A percentile compares a stretch with the other conserved stretches of the same genome.
These are phyloP conservation scores for Claviceps maximensis DNA, from an alignment of 2,329 filamentous ascomycete genomes.

Conservation along the genomic window DNA sequence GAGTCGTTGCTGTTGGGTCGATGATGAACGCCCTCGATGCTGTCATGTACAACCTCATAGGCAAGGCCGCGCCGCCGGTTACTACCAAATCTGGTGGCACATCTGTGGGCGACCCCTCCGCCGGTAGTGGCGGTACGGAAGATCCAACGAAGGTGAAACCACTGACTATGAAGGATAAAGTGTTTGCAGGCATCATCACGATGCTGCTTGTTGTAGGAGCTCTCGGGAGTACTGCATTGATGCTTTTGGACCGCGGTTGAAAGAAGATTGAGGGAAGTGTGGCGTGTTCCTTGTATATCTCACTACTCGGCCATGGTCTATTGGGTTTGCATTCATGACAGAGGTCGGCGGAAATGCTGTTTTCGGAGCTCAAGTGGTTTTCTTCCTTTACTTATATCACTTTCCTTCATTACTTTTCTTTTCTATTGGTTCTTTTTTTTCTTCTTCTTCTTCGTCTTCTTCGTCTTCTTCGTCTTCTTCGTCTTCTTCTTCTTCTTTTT, in stretches of 20 bases:
- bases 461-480: neutral
- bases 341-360: neutral
- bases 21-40: conserved; percentile 56
- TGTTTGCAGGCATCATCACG: conserved; percentile 44
- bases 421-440: neutral
- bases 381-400: neutral
- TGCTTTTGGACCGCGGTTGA: conserved; percentile 23
- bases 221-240: conserved; percentile 35
- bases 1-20: conserved; percentile 48
- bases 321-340: neutral
- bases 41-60: conserved; percentile 46
- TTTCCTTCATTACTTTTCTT: neutral
- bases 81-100: conserved; percentile 47
- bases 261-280: neutral
- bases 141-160: conserved; percentile 14
- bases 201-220: conserved; percentile 34
- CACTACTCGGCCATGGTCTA: neutral
- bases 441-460: neutral
- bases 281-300: neutral
- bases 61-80: conserved; percentile 28
- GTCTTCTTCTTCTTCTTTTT: neutral
- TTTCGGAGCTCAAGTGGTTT: neutral
- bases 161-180: conserved; percentile 38
- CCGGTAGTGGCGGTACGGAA: conserved; percentile 14
- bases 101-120: conserved; percentile 32